phyloP scores from a whole-genome alignment of 1,284 basidiomycete genomes.

The Xanthoconium separans region DNA sequence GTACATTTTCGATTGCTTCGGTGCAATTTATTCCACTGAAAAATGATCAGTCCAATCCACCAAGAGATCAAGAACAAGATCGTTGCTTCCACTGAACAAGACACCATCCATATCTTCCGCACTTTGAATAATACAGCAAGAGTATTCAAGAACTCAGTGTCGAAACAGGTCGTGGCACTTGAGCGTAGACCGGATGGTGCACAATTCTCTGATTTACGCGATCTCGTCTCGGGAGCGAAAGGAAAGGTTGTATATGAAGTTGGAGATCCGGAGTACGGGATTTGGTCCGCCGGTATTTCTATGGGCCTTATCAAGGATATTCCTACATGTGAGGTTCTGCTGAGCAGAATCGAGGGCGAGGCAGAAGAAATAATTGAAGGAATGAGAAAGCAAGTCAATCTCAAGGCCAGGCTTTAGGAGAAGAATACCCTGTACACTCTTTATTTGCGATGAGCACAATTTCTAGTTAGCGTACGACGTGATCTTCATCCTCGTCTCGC shows the following conservation, averaged over 20 bases:
- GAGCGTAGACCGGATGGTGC: conserved; percentile 82
- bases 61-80: conserved; percentile 90
- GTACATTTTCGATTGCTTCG: conserved; percentile 32
- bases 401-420: conserved; percentile 47
- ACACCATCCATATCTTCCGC: conserved; percentile 90
- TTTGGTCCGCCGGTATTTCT: conserved; percentile 83
- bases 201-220: conserved; percentile 83
- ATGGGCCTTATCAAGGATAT: conserved; percentile 87
- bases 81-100: conserved; percentile 76
- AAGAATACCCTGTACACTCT: neutral
- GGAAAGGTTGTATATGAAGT: conserved; percentile 81
- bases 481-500: conserved; percentile 14
- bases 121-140: conserved; percentile 85
- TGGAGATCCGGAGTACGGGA: conserved; percentile 85
- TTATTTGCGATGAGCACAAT: neutral
- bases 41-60: conserved; percentile 69
- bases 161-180: conserved; percentile 78
- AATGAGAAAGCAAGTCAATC: conserved; percentile 41
- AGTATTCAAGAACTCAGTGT: conserved; percentile 85
- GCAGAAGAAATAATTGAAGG: conserved; percentile 71
- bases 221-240: conserved; percentile 80
- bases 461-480: neutral
- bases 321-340: conserved; percentile 78
- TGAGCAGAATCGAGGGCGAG: conserved; percentile 74
- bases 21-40: neutral